phyloP scores from a whole-genome alignment of 805 yeast genomes.

The Metschnikowia similis region DNA sequence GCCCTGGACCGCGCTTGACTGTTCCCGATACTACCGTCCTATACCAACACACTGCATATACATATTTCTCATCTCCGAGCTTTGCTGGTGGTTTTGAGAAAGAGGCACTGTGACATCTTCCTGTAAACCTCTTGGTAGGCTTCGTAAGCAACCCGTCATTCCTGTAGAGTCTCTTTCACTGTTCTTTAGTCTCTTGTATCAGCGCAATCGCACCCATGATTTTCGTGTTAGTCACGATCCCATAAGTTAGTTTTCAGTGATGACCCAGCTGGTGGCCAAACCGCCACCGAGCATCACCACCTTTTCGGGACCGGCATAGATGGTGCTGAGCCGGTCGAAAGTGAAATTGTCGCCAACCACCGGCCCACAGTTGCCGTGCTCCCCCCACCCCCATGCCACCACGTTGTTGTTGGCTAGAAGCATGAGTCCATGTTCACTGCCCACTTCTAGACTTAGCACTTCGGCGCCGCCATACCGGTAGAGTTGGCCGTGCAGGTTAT shows the following conservation, averaged over 20 bases:
- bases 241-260: constrained; percentile 12
- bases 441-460: constrained; percentile 41
- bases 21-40: constrained; percentile 58
- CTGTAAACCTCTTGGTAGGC: background rate
- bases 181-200: no score
- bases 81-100: constrained; percentile 68
- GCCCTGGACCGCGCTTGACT: constrained; percentile 10
- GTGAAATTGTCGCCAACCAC: constrained; percentile 25
- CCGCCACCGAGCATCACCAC: constrained; percentile 49
- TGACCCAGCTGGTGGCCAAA: constrained; percentile 67
- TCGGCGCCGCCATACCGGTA: constrained; percentile 23
- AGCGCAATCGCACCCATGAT: no score
- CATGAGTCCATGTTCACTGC: constrained; percentile 84
- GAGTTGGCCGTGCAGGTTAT: constrained; percentile 71
- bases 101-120: constrained; percentile 64
- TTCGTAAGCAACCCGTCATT: background rate
- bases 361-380: constrained; percentile 90
- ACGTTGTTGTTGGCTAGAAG: constrained; percentile 33
- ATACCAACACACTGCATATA: constrained; percentile 54
- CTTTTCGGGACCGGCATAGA: constrained; percentile 21
- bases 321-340: constrained; percentile 31
- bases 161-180: no score
- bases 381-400: constrained; percentile 97
- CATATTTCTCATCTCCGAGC: constrained; percentile 79
- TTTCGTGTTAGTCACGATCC: background rate